phyloP scores from a whole-genome alignment of 116 monocot species.

The Papilionanthe hybrid region DNA sequence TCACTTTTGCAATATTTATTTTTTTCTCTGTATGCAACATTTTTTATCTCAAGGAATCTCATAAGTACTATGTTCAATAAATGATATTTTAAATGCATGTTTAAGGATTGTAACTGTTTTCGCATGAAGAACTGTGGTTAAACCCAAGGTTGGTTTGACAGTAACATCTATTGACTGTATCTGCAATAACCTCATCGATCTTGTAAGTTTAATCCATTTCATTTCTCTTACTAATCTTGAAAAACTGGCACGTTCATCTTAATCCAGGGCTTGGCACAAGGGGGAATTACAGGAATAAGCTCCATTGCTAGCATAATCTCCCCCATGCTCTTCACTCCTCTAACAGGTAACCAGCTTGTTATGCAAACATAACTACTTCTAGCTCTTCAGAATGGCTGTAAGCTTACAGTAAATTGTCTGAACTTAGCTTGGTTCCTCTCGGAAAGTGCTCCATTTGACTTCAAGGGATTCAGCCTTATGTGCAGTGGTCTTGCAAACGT shows the following conservation, averaged over 20 bases:
- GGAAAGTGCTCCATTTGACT: conserved; percentile 74
- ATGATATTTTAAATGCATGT: neutral
- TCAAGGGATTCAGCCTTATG: conserved; percentile 90
- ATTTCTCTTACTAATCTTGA: too few species aligned
- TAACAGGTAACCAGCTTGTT: conserved; percentile 55
- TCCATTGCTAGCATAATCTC: conserved; percentile 79
- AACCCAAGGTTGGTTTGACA: neutral
- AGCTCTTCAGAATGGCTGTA: neutral
- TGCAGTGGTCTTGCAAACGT: conserved; percentile 73
- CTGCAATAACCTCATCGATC: too few species aligned
- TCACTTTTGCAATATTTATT: too few species aligned
- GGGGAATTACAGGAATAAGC: conserved; percentile 76
- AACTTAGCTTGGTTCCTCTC: conserved; percentile 75
- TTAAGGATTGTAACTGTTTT: neutral
- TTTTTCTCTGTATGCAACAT: too few species aligned
- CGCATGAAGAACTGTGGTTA: neutral
- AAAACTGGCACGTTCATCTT: too few species aligned
- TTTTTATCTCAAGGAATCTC: too few species aligned
- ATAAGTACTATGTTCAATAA: neutral
- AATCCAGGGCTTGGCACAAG: conserved; percentile 93
- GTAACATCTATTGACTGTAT: too few species aligned
- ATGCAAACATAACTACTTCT: neutral
- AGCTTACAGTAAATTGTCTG: neutral
- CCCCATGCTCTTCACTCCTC: conserved; percentile 74
- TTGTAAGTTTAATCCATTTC: too few species aligned